These are phyloP conservation scores for Musa schizocarpa DNA, from an alignment of 176 grass and related monocot species.

Conservation along the genomic window DNA sequence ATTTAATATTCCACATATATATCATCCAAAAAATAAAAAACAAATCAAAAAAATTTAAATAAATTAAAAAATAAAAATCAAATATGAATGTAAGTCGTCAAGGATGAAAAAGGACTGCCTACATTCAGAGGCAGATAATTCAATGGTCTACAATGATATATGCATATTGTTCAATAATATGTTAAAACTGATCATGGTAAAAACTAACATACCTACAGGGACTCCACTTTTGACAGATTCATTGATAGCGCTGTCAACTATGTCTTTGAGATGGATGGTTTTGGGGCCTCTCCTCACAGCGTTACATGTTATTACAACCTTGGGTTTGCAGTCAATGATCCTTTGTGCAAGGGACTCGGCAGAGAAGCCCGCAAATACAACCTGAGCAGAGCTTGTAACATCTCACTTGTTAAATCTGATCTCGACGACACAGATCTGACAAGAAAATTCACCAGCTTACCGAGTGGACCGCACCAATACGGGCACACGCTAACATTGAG, in stretches of 20 bases:
- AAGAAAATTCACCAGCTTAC: constrained; percentile 32
- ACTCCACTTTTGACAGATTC: constrained; percentile 62
- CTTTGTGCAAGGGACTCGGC: constrained; percentile 79
- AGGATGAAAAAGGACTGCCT: background rate
- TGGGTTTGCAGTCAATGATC: constrained; percentile 75
- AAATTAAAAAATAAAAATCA: background rate
- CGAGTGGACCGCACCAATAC: constrained; percentile 89
- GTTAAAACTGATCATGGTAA: background rate
- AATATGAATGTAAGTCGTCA: background rate
- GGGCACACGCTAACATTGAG: constrained; percentile 89
- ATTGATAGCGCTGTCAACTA: constrained; percentile 59
- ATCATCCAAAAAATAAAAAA: background rate
- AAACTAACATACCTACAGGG: constrained; percentile 41
- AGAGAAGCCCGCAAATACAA: constrained; percentile 97
- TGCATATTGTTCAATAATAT: background rate
- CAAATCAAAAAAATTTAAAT: background rate
- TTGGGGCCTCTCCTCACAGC: constrained; percentile 70
- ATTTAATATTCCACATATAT: background rate
- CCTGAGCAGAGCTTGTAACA: constrained; percentile 32
- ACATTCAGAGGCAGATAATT: background rate
- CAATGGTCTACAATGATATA: background rate
- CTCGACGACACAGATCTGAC: background rate
- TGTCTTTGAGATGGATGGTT: constrained; percentile 76
- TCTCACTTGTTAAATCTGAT: background rate
- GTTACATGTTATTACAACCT: constrained; percentile 94